Base-by-base conservation (phyloP, 2,329 filamentous ascomycete genomes). In the Aspergillus cejpii region DNA sequence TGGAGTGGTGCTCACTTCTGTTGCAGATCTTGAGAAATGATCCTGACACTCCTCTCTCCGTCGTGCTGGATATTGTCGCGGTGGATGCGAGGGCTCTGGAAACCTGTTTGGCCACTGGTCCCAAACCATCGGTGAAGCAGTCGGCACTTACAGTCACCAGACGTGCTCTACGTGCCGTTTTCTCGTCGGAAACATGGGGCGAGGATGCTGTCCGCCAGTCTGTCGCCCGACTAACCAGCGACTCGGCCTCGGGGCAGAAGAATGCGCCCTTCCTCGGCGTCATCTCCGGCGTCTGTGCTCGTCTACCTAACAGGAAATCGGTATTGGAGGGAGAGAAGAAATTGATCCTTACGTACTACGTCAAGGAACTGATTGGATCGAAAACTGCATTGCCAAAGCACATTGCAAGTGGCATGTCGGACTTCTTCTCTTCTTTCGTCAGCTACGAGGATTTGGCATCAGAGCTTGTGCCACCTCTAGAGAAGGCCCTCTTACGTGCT, bases 1-100 rank as follows among this genome's bases (percentile, higher is more conserved):
- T 92, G 11, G 87, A 95, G 66, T 98, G 91, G 91, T 88, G 83
- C 65, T 85, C 84, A 47, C 66, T 91, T 46, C 70, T 96, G 40
- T 78, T 95, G 55, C 82, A 90, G 58, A 76, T 84, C 46, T 74
- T 89, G 20, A 78, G 78, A 24, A 75, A 76, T 38, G 78, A 69
- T 78, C 34, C 89, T 82, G 83, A 77, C 79, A 40, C 74, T 74
- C 58, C 81, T 82, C 63, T 66, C 79, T 79, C 42, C 60, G 74
- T 52, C 46, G 63, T 69, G 31, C 59, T 75, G 50, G 81, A 87
- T 26, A 69, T 92, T 33, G 69, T 94, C 21, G 66, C 79, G 26
- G 78, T 84, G 39, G 75, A 85, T 62, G 86, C 87, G 19, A 81
- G 83, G 60, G 79, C 82, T 12, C 71, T 96, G 43, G 87, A 95